Evolutionary conservation across 352 stramenopile species (phyloP).

Genomic region (Phytophthora hibernalis): DNA sequence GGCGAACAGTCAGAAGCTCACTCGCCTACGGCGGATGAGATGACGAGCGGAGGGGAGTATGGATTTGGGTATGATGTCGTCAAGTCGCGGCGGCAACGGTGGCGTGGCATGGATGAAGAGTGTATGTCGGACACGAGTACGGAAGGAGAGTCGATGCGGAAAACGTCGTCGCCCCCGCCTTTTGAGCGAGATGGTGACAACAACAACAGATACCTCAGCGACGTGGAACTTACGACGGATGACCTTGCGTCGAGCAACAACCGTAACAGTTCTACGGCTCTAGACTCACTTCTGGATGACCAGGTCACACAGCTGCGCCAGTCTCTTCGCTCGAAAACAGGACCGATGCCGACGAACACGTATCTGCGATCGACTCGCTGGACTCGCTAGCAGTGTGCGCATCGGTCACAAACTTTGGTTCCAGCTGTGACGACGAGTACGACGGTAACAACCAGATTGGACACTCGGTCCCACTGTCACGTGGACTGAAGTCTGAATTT

Average conservation of each 20-base stretch:
- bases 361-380: conserved; percentile 34
- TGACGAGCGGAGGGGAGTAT: conserved; percentile 44
- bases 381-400: conserved; percentile 43
- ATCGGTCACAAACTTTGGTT: conserved; percentile 34
- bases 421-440: conserved; percentile 32
- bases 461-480: conserved; percentile 21
- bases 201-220: conserved; percentile 42
- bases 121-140: conserved; percentile 70
- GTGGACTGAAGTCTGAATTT: conserved; percentile 25
- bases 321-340: conserved; percentile 33
- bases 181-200: conserved; percentile 39
- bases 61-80: conserved; percentile 50
- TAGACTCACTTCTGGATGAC: conserved; percentile 43
- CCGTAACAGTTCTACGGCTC: conserved; percentile 13
- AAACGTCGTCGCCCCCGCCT: conserved; percentile 35
- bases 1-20: conserved; percentile 50
- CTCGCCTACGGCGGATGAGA: conserved; percentile 48
- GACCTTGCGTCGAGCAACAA: conserved; percentile 35
- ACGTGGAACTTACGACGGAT: conserved; percentile 36
- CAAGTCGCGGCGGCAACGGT: conserved; percentile 44
- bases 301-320: conserved; percentile 38
- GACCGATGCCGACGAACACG: conserved; percentile 24
- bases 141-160: conserved; percentile 44
- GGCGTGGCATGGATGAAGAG: conserved; percentile 54
- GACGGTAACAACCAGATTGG: conserved; percentile 41